Base-by-base conservation (phyloP, 768 basidiomycete genomes). In the Gymnopilus junonius region DNA sequence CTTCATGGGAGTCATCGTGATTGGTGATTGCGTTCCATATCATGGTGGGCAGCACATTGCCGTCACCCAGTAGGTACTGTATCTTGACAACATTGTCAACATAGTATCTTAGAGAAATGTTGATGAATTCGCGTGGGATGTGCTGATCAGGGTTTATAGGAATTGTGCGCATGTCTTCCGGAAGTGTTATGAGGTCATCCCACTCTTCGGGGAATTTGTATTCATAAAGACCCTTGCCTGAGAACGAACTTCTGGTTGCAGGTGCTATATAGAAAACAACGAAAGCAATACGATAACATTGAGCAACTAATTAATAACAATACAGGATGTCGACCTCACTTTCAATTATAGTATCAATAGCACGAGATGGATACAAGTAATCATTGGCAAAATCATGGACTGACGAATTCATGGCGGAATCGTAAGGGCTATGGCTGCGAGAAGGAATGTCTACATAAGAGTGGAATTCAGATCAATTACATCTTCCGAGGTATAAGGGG, bases 31-130 rank as follows among this genome's bases (percentile, higher is more conserved):
- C 75, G 3, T 77, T 73, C 71, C 80, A 80, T 58, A 92, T 85
- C 68, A 87, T 78, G 15, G 69, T 63, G 43, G 80, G 75, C 15
- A 82, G 75, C 40, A 80, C 77, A 5, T 76, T 70, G 5, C 75
- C 72, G 72, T 86, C 88, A 1, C 87, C 88, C 55, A 92, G 83
- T 3, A 91, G 76, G 70, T 92, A 93, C 69, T 93, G 91, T 61
- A 87, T 82, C 37, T 79, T 80, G 56, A 92, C 81, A 34, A 93
- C 89, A 43, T 85, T 79, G 46, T 78, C 71, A 70, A 90, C 81
- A 71, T 93, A 93, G 58, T 87, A 69, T 11, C 70, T 62, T 40
- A 82, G 62, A 6, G 77, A 71, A 1, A 71, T 51, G 59, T 77
- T 70, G 54, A 74, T 53, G n/a, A 74, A 8, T 56, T 68, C 62